Base-by-base conservation (phyloP, 352 stramenopile species). In the Globisporangium lucens region DNA sequence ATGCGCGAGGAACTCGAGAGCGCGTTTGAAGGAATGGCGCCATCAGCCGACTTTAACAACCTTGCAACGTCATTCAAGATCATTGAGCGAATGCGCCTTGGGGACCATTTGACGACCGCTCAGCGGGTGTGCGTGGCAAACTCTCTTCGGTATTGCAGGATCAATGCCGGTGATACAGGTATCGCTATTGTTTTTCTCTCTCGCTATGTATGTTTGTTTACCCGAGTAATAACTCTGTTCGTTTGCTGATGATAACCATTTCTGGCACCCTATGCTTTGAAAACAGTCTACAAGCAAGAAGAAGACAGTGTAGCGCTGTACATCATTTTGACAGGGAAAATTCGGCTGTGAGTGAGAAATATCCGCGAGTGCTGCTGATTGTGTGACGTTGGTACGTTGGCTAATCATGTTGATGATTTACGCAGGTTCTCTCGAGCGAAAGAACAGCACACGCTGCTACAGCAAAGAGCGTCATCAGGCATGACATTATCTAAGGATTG, bases 221-320 rank as follows among this genome's bases (percentile, higher is more conserved):
- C 20, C 8, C 2, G 6, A n/a, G 49, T 9, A 29, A 29, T 56
- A 7, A 2, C 6, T 43, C 20, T 60, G 17, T 5, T 2, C 20
- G 20, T 27, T 41, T 24, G 27, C 13, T 43, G 22, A 2, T 36
- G 33, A 24, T 38, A 49, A 5, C 24, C 27, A 12, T 51, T 57
- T 27, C 17, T 41, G 4, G 8, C 20, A 35, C 15, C 8, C 30
- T 56, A 57, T 20, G 22, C 6, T 63, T 17, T 30, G 7, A 20
- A 4, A 17, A 7, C 41, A 82, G 73, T 82, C 8, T 82, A 71
- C 46, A 71, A 56, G 20, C 73, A 82, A 66, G 73, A 69, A 29
- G 70, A 82, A 46, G 59, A 63, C 1, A 58, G 65, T 52, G 38
- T 66, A 51, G 71, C 73, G 13, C 67, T 78, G 6, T 82, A 80